Evolutionary conservation across 768 basidiomycete genomes (phyloP), one percentile per base, ranked within the genome.

Genomic region (Daedalea quercina): DNA sequence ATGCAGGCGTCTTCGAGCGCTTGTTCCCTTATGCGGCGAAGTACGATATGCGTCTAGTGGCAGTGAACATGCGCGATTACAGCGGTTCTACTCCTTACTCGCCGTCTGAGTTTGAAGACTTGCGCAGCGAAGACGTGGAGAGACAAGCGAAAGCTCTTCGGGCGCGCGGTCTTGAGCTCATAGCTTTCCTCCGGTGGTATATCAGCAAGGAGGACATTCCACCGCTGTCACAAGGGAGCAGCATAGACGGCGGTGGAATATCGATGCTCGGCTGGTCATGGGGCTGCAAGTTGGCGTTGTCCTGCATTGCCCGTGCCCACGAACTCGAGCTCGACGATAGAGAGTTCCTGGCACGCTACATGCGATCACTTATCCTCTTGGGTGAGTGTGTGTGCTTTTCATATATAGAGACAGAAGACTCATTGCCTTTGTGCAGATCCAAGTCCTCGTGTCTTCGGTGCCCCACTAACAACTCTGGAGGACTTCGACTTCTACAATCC

Each of bases 1-100:
- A 6, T 3, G 9, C n/a, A 63, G 62, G 25, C 3, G 53, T 64
- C 8, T 75, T 75, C 51, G 52, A 66, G 23, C 68, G 56, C 37
- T 48, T 73, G 13, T 42, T 67, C 15, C 53, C 59, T 3, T 35
- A 61, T 7, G 68, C 70, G 1, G 31, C 57, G 0, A 25, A 53
- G 0, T 54, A 63, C 44, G 66, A 66, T 22, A 42, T 70, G 9
- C 70, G 74, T 0, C 47, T 75, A 37, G 66, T 75, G 19, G 63
- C 68, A 2, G 47, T 69, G 22, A 74, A 68, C 51, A 65, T 72
- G 26, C 66, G 73, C 1, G 63, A 65, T 31, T 74, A 71, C 48
- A 60, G 65, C 6, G 67, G 69, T 9, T 74, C 75, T 0, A 69
- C 72, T 1, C 64, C 65, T 0, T 67, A 64, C 56, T 57, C 66